Evolutionary conservation across 768 basidiomycete species (phyloP).

Genomic region (Ephemerocybe angulata): DNA sequence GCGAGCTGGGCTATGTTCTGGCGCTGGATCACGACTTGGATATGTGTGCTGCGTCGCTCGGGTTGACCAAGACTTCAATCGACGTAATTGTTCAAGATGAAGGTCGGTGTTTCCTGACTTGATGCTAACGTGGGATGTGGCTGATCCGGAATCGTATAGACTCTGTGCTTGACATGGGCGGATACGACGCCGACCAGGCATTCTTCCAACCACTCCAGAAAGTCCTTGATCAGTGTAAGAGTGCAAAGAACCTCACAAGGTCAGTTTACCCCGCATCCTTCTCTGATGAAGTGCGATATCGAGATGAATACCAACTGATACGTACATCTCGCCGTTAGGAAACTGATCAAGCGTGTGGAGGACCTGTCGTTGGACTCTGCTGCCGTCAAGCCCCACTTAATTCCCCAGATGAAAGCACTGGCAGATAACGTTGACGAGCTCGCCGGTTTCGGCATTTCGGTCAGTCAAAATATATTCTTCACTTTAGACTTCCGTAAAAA

Average conservation of each 20-base stretch:
- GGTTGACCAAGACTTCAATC: constrained; percentile 84
- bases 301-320: too few relatives aligned
- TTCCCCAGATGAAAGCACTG: constrained; percentile 70
- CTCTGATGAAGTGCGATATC: neutral
- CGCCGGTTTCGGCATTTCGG: constrained; percentile 89
- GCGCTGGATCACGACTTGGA: constrained; percentile 91
- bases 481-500: neutral
- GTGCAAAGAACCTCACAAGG: constrained; percentile 78
- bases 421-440: constrained; percentile 73
- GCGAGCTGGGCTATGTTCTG: constrained; percentile 77
- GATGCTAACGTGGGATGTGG: neutral
- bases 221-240: constrained; percentile 77
- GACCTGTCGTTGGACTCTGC: constrained; percentile 69
- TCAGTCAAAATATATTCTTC: constrained; percentile 29
- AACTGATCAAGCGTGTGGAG: constrained; percentile 81
- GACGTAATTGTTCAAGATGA: constrained; percentile 70
- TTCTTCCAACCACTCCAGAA: constrained; percentile 80
- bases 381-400: constrained; percentile 67
- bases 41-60: constrained; percentile 88
- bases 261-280: constrained; percentile 29
- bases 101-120: constrained; percentile 39
- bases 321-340: constrained; percentile 65
- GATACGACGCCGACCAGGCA: constrained; percentile 67
- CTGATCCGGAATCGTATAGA: constrained; percentile 45
- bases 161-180: constrained; percentile 66